Conservation (phyloP, 164 flowering plant genomes). For the Dillenia turbinata region DNA sequence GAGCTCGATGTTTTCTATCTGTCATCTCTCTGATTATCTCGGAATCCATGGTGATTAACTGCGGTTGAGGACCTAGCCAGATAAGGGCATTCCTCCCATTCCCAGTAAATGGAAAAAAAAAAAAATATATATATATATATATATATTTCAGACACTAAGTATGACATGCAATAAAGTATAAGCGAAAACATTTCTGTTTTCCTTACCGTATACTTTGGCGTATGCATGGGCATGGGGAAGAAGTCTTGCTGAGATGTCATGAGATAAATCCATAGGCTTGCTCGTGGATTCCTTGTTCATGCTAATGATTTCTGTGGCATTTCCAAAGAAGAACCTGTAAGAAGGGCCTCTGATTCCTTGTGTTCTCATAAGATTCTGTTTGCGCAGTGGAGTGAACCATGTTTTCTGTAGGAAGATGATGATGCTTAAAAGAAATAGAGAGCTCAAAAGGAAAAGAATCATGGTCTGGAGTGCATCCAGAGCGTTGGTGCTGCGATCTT, state of each 20-base stretch:
- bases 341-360: too few species aligned
- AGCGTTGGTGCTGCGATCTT: too few species aligned
- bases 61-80: slow-evolving; percentile 29
- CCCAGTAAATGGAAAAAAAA: not conserved
- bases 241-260: slow-evolving; percentile 22
- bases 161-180: too few species aligned
- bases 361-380: too few species aligned
- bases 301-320: slow-evolving; percentile 3
- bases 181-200: too few species aligned
- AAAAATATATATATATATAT: too few species aligned
- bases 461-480: too few species aligned
- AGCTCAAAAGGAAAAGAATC: too few species aligned
- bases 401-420: slow-evolving; percentile 1
- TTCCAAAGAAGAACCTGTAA: too few species aligned
- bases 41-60: slow-evolving; percentile 19
- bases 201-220: slow-evolving; percentile 17
- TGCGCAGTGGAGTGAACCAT: too few species aligned
- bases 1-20: slow-evolving; percentile 19
- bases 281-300: slow-evolving; percentile 16
- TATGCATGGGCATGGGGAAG: slow-evolving; percentile 21
- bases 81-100: slow-evolving; percentile 23
- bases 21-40: slow-evolving; percentile 30
- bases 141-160: too few species aligned
- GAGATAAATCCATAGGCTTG: slow-evolving; percentile 24
- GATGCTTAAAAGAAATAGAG: not conserved